These are phyloP conservation scores for Scalesia atractyloides DNA, from an alignment of 129 eudicot genomes.

Conservation along the genomic window DNA sequence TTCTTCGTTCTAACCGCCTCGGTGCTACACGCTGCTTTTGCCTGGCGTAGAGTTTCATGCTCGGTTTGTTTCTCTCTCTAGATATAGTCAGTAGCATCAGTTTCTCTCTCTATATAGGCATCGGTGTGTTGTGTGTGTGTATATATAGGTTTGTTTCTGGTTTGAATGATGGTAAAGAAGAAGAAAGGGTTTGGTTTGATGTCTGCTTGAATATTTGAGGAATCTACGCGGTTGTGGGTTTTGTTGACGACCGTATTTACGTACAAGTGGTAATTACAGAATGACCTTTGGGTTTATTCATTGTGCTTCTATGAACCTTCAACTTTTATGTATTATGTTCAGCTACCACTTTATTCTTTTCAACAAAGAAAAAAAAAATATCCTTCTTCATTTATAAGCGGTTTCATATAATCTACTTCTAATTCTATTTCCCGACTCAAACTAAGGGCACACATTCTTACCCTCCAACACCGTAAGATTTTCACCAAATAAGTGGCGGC, in stretches of 20 bases:
- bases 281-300: not conserved
- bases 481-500: no score
- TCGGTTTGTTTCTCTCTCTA: constrained; percentile 21
- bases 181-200: constrained; percentile 12
- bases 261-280: not conserved
- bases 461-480: no score
- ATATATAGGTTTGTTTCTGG: not conserved
- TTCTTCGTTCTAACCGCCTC: constrained; percentile 54
- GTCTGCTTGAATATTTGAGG: constrained; percentile 20
- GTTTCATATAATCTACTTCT: no score
- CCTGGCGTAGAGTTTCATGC: constrained; percentile 38
- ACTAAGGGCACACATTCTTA: no score
- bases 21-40: constrained; percentile 29
- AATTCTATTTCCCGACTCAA: no score
- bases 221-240: constrained; percentile 29
- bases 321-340: not conserved
- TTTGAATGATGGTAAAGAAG: constrained; percentile 16
- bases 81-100: constrained; percentile 18
- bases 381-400: no score
- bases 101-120: constrained; percentile 18
- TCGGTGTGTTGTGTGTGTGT: constrained; percentile 8
- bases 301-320: not conserved
- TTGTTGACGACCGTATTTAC: constrained; percentile 23
- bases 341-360: no score
- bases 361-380: no score